Evolutionary conservation across 352 stramenopile genomes (phyloP).

Genomic region (Phytophthora hibernalis): DNA sequence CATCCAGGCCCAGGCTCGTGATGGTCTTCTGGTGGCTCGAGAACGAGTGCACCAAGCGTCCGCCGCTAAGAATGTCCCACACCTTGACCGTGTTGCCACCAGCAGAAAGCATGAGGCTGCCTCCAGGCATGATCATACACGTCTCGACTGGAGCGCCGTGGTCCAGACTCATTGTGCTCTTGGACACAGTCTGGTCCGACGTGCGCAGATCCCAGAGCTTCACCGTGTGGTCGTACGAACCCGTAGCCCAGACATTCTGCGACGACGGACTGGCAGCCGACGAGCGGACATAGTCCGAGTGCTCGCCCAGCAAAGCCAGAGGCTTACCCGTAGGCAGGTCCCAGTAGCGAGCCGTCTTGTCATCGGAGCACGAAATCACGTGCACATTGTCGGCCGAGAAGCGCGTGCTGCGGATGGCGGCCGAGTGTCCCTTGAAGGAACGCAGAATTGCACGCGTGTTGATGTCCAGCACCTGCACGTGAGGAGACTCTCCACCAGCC

Average conservation of each 20-base stretch:
- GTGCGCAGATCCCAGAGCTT: conserved; percentile 92
- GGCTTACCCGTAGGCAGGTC: conserved; percentile 87
- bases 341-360: conserved; percentile 91
- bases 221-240: conserved; percentile 94
- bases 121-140: conserved; percentile 87
- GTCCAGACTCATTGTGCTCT: conserved; percentile 69
- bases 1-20: conserved; percentile 90
- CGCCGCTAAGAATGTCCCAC: conserved; percentile 92
- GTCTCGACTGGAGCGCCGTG: conserved; percentile 91
- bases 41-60: conserved; percentile 88
- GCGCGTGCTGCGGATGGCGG: conserved; percentile 74
- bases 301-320: conserved; percentile 75
- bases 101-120: conserved; percentile 83
- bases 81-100: conserved; percentile 93
- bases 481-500: conserved; percentile 74
- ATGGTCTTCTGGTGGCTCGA: conserved; percentile 96
- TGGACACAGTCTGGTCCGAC: conserved; percentile 68
- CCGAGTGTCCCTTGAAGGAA: conserved; percentile 87
- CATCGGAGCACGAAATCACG: conserved; percentile 91
- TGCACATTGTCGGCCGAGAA: conserved; percentile 88
- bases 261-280: conserved; percentile 76
- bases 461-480: conserved; percentile 90
- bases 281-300: conserved; percentile 91
- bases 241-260: conserved; percentile 86
- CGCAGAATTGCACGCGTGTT: conserved; percentile 85